Base-by-base conservation (phyloP, 495 filamentous ascomycete genomes). In the Trichoderma asperelloides region DNA sequence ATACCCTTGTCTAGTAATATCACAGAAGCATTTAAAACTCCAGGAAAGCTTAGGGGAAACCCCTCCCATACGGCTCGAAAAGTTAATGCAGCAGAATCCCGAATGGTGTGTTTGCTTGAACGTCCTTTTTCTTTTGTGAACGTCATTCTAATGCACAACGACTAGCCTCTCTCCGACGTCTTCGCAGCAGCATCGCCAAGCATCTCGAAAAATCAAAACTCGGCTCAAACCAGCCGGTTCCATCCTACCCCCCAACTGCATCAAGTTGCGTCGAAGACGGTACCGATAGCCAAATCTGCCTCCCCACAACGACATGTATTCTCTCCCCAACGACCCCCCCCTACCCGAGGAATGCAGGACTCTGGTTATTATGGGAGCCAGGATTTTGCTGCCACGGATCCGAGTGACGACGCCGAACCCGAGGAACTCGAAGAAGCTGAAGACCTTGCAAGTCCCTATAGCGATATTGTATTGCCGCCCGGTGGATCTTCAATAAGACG, bases 1-100 rank as follows among this genome's bases (percentile, higher is more conserved):
- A 86, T 72, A 65, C 65, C 2, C 62, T 62, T 51, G n/a, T 62
- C 67, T 71, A 93, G 91, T 63, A 93, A 93, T 75, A 88, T 98
- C 65, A 84, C 91, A 37, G 96, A 98, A 69, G 85, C 93, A 2
- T 96, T 98, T 79, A 98, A 98, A 72, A 98, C 95, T 5, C 95
- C 95, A 2, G 94, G 93, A 27, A 97, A 96, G 70, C 78, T 97
- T 78, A 86, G 92, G 69, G 95, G 93, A 67, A 97, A 96, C 79
- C 97, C 95, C 8, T 94, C 95, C 45, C 85, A 92, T 62, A 96
- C 93, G 2, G 81, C 81, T 16, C 84, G 91, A 60, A 96, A 95
- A 76, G 82, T 79, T 30, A 85, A 86, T 71, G 77, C 81, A 8
- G 77, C 82, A 65, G 89, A 90, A 75, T 73, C 78, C 62, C 87